These are phyloP conservation scores for apple (Malus domestica) DNA, from an alignment of 306 rosid genomes.

Conservation along the genomic window DNA sequence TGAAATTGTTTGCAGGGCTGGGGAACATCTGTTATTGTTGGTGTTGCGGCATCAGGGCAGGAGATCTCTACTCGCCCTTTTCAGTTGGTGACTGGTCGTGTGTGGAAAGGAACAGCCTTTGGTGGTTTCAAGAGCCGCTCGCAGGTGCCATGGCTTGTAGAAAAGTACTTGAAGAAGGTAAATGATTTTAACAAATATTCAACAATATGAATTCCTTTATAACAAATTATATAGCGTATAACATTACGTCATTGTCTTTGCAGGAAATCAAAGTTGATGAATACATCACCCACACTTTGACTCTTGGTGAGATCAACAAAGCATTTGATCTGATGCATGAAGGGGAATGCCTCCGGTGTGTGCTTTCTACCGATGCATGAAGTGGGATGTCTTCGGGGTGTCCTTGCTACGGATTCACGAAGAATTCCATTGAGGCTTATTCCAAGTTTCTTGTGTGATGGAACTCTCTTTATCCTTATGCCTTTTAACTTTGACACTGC, in stretches of 20 bases:
- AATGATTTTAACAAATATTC: not conserved
- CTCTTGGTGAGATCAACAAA: constrained; percentile 69
- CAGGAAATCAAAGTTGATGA: constrained; percentile 98
- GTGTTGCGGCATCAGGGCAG: constrained; percentile 90
- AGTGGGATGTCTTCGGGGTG: constrained; percentile 80
- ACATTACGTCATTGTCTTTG: constrained; percentile 9
- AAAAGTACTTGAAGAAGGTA: constrained; percentile 93
- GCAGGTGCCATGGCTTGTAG: constrained; percentile 95
- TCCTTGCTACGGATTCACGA: constrained; percentile 44
- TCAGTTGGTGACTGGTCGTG: constrained; percentile 95
- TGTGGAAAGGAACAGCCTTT: constrained; percentile 98
- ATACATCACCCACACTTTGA: constrained; percentile 80
- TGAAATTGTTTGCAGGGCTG: constrained; percentile 58
- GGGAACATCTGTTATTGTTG: constrained; percentile 93
- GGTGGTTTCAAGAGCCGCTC: constrained; percentile 96
- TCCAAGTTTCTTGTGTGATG: constrained; percentile 6
- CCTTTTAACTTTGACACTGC: not conserved
- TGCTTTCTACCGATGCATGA: constrained; percentile 67
- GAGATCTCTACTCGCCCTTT: constrained; percentile 91
- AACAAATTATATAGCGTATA: not conserved
- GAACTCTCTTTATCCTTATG: not conserved
- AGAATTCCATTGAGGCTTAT: not conserved
- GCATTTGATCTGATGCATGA: constrained; percentile 90
- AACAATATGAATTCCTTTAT: not conserved
- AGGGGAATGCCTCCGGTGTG: constrained; percentile 91